These are phyloP conservation scores for Immersiporthe knoxdaviesiana DNA, from an alignment of 2,329 filamentous ascomycete genomes.

Conservation along the genomic window DNA sequence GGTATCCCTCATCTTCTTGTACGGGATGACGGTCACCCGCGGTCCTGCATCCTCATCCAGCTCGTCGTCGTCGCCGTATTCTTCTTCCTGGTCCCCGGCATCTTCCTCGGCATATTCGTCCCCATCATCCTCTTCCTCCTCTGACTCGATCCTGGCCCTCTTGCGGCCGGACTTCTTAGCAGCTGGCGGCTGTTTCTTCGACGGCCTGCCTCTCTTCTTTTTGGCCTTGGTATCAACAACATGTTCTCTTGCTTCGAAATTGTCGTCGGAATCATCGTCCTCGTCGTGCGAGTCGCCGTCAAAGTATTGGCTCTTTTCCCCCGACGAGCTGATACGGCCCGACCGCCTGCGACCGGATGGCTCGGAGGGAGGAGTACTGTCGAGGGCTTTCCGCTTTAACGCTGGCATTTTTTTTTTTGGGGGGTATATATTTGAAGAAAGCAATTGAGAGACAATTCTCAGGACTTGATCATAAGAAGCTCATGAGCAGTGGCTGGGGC, in stretches of 20 bases:
- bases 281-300: slow-evolving; percentile 42
- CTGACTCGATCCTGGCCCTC: slow-evolving; percentile 30
- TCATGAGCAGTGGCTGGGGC: neutral
- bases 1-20: slow-evolving; percentile 45
- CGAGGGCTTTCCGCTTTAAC: slow-evolving; percentile 31
- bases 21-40: slow-evolving; percentile 46
- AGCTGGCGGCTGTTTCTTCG: slow-evolving; percentile 22
- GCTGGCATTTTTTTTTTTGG: slow-evolving; percentile 19
- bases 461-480: too few relatives aligned
- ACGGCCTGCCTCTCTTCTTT: slow-evolving; percentile 19
- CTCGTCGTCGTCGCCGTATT: slow-evolving; percentile 43
- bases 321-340: slow-evolving; percentile 47
- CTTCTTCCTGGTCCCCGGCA: slow-evolving; percentile 31
- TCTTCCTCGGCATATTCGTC: slow-evolving; percentile 43
- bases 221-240: slow-evolving; percentile 17
- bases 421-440: too few relatives aligned
- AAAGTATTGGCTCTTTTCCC: slow-evolving; percentile 57
- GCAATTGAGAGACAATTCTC: neutral
- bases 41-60: slow-evolving; percentile 41
- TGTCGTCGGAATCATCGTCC: slow-evolving; percentile 27
- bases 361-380: slow-evolving; percentile 34
- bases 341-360: slow-evolving; percentile 49
- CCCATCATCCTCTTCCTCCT: slow-evolving; percentile 35
- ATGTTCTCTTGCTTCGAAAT: neutral
- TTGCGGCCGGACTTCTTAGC: slow-evolving; percentile 18